These are phyloP conservation scores for Trichomonas vaginalis DNA, from an alignment of 208 protist species.

Conservation along the genomic window DNA sequence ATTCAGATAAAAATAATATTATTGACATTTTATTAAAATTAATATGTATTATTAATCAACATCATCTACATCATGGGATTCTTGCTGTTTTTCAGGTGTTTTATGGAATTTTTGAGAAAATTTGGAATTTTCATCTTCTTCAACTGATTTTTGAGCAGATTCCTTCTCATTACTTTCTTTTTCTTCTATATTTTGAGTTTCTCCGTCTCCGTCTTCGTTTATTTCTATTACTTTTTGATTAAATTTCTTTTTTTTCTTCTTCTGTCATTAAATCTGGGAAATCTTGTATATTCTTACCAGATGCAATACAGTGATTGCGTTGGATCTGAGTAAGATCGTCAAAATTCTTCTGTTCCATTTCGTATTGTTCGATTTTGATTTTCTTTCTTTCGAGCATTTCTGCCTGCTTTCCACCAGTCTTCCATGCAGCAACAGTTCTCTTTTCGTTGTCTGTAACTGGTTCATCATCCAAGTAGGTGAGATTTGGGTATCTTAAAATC, in stretches of 20 bases:
- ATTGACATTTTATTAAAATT: too few relatives aligned
- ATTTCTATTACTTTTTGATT: not conserved
- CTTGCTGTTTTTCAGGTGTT: not conserved
- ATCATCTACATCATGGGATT: not conserved
- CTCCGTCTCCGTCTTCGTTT: not conserved
- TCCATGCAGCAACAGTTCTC: not conserved
- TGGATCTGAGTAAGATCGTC: not conserved
- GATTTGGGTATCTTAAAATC: not conserved
- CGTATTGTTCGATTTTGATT: not conserved
- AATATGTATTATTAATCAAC: too few relatives aligned
- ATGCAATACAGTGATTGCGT: not conserved
- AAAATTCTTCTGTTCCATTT: not conserved
- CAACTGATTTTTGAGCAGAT: not conserved
- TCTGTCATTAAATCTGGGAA: not conserved
- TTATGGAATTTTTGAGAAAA: not conserved
- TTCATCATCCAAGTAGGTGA: not conserved
- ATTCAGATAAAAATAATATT: too few relatives aligned
- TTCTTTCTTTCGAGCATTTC: slow-evolving; percentile 6
- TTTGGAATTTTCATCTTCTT: not conserved
- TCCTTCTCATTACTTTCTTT: not conserved
- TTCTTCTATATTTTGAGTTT: not conserved
- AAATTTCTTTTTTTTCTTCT: not conserved
- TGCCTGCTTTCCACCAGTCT: not conserved
- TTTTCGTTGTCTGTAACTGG: not conserved
- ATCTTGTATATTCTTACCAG: not conserved